Conservation (phyloP, 768 basidiomycete species). For the Amanita rimosa region DNA sequence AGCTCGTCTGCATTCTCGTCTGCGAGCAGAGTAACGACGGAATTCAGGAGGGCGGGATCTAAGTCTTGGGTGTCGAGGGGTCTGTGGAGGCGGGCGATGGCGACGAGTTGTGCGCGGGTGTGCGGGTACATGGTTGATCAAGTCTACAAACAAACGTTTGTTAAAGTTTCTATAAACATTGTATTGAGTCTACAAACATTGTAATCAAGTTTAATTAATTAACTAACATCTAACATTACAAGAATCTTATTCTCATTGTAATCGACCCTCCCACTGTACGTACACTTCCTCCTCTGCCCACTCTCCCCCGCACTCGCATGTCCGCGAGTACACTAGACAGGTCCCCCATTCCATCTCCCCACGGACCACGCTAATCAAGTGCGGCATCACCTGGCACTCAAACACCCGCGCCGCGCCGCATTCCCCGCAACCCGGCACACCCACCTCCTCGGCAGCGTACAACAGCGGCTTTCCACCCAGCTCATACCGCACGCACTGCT, state of each 20-base stretch:
- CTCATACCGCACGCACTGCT: slow-evolving; percentile 92
- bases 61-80: slow-evolving; percentile 50
- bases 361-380: slow-evolving; percentile 68
- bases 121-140: slow-evolving; percentile 50
- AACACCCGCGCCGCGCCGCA: slow-evolving; percentile 68
- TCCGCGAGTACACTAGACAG: slow-evolving; percentile 81
- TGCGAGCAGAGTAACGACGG: slow-evolving; percentile 60
- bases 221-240: too few species aligned
- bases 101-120: slow-evolving; percentile 69
- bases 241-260: too few species aligned
- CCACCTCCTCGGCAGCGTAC: slow-evolving; percentile 63
- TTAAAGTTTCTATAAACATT: too few species aligned
- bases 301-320: slow-evolving; percentile 56
- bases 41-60: slow-evolving; percentile 45
- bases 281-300: slow-evolving; percentile 74
- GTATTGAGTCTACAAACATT: too few species aligned
- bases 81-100: slow-evolving; percentile 65
- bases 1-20: slow-evolving; percentile 85
- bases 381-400: slow-evolving; percentile 93
- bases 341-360: slow-evolving; percentile 88
- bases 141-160: too few species aligned
- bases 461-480: slow-evolving; percentile 77
- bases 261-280: slow-evolving; percentile 44
- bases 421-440: slow-evolving; percentile 51
- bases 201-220: too few species aligned